These are phyloP conservation scores for Paracorniculantispora psalliotae DNA, from an alignment of 2,329 filamentous ascomycete species.

Conservation along the genomic window DNA sequence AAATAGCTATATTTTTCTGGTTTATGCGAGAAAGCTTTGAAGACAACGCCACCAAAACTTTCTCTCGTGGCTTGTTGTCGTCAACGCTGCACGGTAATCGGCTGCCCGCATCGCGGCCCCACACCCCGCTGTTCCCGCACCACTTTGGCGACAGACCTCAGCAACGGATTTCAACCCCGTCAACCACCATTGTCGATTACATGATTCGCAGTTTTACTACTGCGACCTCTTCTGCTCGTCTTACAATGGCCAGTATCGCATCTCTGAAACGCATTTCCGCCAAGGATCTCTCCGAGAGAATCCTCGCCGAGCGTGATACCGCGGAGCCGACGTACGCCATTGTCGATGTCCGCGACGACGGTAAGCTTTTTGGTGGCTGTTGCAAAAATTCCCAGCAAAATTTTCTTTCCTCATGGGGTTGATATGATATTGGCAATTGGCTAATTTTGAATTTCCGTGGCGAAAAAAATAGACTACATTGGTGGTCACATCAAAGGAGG, in stretches of 20 bases:
- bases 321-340: conserved; percentile 56
- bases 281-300: conserved; percentile 60
- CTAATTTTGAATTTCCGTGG: too few relatives aligned
- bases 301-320: conserved; percentile 46
- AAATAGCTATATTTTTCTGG: too few relatives aligned
- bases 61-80: neutral
- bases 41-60: neutral
- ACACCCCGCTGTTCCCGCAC: neutral
- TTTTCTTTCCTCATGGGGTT: too few relatives aligned
- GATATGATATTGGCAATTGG: too few relatives aligned
- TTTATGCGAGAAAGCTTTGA: too few relatives aligned
- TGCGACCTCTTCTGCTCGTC: neutral
- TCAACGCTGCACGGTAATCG: neutral
- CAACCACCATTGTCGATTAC: neutral
- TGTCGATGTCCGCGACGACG: conserved; percentile 84
- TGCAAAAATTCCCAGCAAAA: neutral
- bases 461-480: conserved; percentile 64
- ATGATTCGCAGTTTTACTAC: neutral
- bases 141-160: neutral
- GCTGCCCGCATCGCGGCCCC: neutral
- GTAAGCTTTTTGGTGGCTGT: conserved; percentile 35
- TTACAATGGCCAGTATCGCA: neutral
- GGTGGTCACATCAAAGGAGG: conserved; percentile 83
- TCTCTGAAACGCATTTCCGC: conserved; percentile 56
- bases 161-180: neutral